phyloP scores from a whole-genome alignment of 2,329 filamentous ascomycete genomes.

The Diaporthe velutina region DNA sequence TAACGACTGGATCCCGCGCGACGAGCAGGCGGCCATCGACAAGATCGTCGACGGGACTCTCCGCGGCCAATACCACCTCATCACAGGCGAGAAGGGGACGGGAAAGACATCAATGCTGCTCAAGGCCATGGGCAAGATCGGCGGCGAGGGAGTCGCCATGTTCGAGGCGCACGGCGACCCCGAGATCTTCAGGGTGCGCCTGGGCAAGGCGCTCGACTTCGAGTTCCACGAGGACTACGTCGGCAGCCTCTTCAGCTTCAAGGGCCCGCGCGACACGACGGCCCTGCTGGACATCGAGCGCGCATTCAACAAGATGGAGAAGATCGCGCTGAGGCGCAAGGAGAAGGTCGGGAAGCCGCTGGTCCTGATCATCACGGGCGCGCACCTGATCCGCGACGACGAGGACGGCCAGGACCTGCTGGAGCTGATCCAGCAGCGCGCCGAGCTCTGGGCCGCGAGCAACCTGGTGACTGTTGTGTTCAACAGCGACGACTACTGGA shows the following conservation, averaged over 20 bases:
- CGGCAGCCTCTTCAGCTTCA: constrained; percentile 93
- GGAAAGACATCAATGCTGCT: constrained; percentile 97
- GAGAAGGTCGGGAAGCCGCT: constrained; percentile 75
- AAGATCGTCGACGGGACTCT: constrained; percentile 81
- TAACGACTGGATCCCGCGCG: constrained; percentile 84
- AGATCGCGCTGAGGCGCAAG: constrained; percentile 84
- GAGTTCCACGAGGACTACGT: constrained; percentile 99
- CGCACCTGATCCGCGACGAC: constrained; percentile 94
- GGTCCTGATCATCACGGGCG: constrained; percentile 93
- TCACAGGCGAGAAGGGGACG: constrained; percentile 95
- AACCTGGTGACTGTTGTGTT: constrained; percentile 93
- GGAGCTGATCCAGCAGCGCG: constrained; percentile 93
- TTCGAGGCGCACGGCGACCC: constrained; percentile 95
- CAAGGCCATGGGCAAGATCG: constrained; percentile 92
- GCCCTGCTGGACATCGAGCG: constrained; percentile 95
- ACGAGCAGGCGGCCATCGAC: constrained; percentile 86
- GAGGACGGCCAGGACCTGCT: constrained; percentile 93
- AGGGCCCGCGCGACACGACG: constrained; percentile 86
- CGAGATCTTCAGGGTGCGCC: constrained; percentile 92
- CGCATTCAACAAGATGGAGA: constrained; percentile 97
- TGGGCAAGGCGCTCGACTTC: constrained; percentile 95
- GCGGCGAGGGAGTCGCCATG: constrained; percentile 92
- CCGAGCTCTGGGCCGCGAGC: constrained; percentile 95
- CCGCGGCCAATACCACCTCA: constrained; percentile 87
- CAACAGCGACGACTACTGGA: constrained; percentile 98